Percentiles rank a stretch among this genome's conserved stretches.
phyloP scores from a whole-genome alignment of 2,329 filamentous ascomycete genomes.

The Ophiostoma pallidulum region DNA sequence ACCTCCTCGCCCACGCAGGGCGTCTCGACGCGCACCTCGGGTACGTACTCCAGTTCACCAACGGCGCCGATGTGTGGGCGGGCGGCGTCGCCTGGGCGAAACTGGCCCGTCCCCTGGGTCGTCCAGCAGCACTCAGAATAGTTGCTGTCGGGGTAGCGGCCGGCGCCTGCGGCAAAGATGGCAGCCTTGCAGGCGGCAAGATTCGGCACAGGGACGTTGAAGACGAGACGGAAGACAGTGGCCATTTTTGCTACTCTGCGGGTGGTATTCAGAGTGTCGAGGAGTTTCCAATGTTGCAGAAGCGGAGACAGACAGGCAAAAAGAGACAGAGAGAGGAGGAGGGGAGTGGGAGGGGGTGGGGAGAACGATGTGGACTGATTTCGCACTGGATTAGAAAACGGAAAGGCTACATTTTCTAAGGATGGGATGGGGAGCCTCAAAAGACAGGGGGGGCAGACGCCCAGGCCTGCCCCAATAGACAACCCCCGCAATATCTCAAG shows the following conservation, averaged over 20 bases:
- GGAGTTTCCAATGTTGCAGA: no score
- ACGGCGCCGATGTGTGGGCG: conserved; percentile 52
- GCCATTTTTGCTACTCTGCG: background rate
- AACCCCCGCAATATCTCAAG: no score
- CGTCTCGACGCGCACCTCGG: conserved; percentile 54
- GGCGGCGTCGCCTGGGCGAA: conserved; percentile 50
- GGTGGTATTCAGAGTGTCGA: no score
- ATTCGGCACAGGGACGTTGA: conserved; percentile 37
- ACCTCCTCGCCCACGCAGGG: conserved; percentile 51
- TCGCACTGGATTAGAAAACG: no score
- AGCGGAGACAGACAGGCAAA: no score
- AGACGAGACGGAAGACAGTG: conserved; percentile 31
- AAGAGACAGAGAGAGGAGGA: no score
- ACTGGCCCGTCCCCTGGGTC: conserved; percentile 51
- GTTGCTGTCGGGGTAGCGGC: conserved; percentile 40
- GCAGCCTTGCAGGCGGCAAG: conserved; percentile 42
- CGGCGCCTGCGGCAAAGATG: conserved; percentile 48
- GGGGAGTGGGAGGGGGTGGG: no score
- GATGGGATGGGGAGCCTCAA: no score
- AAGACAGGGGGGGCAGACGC: no score
- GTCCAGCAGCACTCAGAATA: conserved; percentile 48
- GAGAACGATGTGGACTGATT: no score
- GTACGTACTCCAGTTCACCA: conserved; percentile 42
- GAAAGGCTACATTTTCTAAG: no score
- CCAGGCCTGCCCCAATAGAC: no score